Conservation (phyloP, 108 stramenopile genomes). For the Halocafeteria seosinensis region DNA sequence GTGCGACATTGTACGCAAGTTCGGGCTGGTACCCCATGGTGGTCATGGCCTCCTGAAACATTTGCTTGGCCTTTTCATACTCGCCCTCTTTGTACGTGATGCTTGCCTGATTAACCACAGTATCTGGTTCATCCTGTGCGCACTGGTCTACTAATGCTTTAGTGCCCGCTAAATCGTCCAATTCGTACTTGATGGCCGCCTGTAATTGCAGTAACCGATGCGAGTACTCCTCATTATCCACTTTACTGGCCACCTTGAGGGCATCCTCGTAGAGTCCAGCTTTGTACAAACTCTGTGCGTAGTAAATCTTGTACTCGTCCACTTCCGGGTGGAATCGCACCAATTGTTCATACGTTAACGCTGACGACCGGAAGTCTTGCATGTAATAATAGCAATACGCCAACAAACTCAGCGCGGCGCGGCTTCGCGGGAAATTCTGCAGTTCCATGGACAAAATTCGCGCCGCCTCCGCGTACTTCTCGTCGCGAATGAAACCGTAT, state of each 20-base stretch:
- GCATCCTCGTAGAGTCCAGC: constrained; percentile 41
- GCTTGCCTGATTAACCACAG: constrained; percentile 46
- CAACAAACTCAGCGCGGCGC: constrained; percentile 54
- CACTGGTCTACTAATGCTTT: constrained; percentile 43
- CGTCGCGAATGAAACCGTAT: constrained; percentile 37
- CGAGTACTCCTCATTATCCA: constrained; percentile 26
- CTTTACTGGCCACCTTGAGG: constrained; percentile 21
- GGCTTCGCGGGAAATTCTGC: constrained; percentile 45
- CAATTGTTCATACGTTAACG: constrained; percentile 54
- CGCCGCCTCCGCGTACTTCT: constrained; percentile 34
- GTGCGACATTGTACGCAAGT: constrained; percentile 61
- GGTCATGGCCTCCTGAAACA: constrained; percentile 48
- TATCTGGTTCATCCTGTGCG: constrained; percentile 49
- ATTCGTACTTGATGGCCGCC: constrained; percentile 50
- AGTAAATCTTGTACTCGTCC: constrained; percentile 54
- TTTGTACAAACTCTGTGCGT: constrained; percentile 60
- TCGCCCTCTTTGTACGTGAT: constrained; percentile 54
- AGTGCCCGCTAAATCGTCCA: constrained; percentile 48
- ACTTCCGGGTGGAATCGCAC: constrained; percentile 46
- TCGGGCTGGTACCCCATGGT: constrained; percentile 51
- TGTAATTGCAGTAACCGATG: constrained; percentile 50
- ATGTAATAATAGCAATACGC: constrained; percentile 63
- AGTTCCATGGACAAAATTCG: constrained; percentile 25
- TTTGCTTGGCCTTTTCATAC: constrained; percentile 39
- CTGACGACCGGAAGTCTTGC: constrained; percentile 35